Conservation (phyloP, 108 stramenopile genomes). For the Conticribra weissflogii region DNA sequence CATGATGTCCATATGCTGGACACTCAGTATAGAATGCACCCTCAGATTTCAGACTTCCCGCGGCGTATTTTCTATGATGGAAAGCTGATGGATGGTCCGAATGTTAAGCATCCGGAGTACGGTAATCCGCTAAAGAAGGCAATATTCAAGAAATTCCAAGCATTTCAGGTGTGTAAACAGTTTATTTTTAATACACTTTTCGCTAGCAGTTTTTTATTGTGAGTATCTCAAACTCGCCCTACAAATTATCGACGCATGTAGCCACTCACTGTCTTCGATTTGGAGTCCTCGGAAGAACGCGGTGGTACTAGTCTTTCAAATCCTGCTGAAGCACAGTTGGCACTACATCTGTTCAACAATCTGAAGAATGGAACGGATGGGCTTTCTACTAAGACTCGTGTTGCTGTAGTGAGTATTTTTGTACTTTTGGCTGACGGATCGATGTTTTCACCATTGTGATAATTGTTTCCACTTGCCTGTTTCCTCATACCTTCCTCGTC, state of each 20-base stretch:
- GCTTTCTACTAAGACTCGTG: conserved; percentile 57
- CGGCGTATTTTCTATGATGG: conserved; percentile 89
- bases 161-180: conserved; percentile 43
- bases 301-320: conserved; percentile 85
- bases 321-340: conserved; percentile 74
- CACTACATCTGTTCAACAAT: conserved; percentile 67
- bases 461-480: too few relatives aligned
- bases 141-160: conserved; percentile 49
- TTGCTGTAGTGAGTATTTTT: conserved; percentile 55
- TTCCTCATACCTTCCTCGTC: too few relatives aligned
- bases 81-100: conserved; percentile 78
- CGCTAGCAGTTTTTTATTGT: conserved; percentile 1
- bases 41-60: conserved; percentile 87
- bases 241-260: conserved; percentile 10
- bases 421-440: not conserved
- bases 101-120: conserved; percentile 71
- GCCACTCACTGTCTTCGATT: conserved; percentile 81
- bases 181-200: conserved; percentile 12
- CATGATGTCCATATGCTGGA: conserved; percentile 93
- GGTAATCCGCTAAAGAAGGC: conserved; percentile 66
- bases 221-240: conserved; percentile 1
- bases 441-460: conserved; percentile 11
- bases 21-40: conserved; percentile 97
- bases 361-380: conserved; percentile 57
- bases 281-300: conserved; percentile 85